These are phyloP conservation scores for Aristolochia contorta DNA, from an alignment of 164 flowering plant species.

Conservation along the genomic window DNA sequence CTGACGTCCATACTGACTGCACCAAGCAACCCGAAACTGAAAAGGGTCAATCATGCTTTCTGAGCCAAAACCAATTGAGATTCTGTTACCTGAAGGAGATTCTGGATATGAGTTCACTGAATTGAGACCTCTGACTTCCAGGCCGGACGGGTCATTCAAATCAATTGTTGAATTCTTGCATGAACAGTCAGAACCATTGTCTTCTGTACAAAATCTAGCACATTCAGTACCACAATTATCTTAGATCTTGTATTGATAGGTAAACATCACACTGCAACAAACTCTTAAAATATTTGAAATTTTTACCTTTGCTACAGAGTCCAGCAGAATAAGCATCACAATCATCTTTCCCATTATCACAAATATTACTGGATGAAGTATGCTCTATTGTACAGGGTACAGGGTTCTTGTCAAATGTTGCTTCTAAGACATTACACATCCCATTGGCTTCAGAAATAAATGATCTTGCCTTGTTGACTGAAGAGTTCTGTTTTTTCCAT, in stretches of 20 bases:
- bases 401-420: conserved; percentile 1
- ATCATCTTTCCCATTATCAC: no score
- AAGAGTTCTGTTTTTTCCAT: no score
- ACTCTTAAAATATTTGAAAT: no score
- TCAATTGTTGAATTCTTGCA: background rate
- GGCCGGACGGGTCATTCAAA: background rate
- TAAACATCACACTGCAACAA: background rate
- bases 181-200: conserved; percentile 6
- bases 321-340: no score
- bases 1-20: background rate
- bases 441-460: no score
- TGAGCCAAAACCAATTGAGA: background rate
- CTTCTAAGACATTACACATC: background rate
- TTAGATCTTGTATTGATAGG: background rate
- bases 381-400: conserved; percentile 14
- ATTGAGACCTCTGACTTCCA: conserved; percentile 7
- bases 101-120: conserved; percentile 7
- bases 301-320: no score
- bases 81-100: conserved; percentile 19
- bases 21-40: background rate
- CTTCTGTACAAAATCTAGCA: background rate
- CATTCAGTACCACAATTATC: conserved; percentile 4
- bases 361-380: background rate
- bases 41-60: background rate
- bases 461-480: no score